A percentile compares a stretch with the other conserved stretches of the same genome.
phyloP scores from a whole-genome alignment of 441 rosid species.

The Lepidium campestre region DNA sequence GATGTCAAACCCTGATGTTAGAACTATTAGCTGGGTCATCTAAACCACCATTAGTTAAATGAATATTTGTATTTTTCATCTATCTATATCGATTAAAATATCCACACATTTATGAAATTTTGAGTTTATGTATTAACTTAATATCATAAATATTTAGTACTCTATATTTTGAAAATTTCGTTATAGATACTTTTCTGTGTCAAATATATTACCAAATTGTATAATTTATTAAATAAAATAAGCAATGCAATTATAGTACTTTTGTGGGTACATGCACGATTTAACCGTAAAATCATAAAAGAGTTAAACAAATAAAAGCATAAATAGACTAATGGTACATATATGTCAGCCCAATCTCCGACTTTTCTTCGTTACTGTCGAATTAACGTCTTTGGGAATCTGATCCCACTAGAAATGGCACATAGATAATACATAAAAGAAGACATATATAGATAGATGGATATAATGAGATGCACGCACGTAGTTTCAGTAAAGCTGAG shows the following conservation, averaged over 20 bases:
- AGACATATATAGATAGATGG: not conserved
- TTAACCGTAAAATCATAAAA: not conserved
- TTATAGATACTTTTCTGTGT: not conserved
- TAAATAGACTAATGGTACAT: conserved; percentile 1
- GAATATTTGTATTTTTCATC: not conserved
- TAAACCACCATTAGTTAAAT: not conserved
- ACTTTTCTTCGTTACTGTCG: conserved; percentile 10
- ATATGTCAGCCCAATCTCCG: conserved; percentile 4
- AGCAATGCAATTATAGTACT: not conserved
- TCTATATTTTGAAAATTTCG: no score
- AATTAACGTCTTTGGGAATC: conserved; percentile 19
- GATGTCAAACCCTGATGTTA: no score
- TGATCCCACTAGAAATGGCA: conserved; percentile 13
- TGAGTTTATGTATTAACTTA: not conserved
- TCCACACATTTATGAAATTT: not conserved
- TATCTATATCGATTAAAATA: not conserved
- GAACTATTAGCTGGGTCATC: no score
- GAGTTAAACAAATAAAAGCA: not conserved
- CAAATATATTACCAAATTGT: not conserved
- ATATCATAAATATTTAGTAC: no score
- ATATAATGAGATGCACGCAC: conserved; percentile 14
- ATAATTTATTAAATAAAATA: not conserved
- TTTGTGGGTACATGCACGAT: no score
- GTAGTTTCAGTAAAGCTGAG: conserved; percentile 10
- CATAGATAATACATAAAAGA: not conserved